Base-by-base conservation (phyloP, 495 filamentous ascomycete species). In the Tetracladium marchalianum region DNA sequence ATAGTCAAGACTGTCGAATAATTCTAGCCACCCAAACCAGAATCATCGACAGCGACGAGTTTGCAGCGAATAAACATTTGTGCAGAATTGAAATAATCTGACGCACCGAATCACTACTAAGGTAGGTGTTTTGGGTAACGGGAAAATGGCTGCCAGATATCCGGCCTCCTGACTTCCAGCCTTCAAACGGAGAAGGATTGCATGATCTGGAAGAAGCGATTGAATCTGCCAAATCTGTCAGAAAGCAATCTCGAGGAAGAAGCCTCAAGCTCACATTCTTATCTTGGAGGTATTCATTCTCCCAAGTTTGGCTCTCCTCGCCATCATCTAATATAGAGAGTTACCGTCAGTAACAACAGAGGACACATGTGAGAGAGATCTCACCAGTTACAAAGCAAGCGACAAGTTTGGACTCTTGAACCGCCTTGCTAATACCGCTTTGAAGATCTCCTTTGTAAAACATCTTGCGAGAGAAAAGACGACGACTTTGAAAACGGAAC, bases 381-480 rank as follows among this genome's bases (percentile, higher is more conserved):
- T 43, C 59, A 75, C 73, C 70, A 50, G 75, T 72, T 35, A 74
- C 66, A 64, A 90, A 86, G 59, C 84, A 87, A 38, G 74, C 72
- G 5, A 90, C 77, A 11, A 74, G 62, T 53, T 82, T 82, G 19
- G 61, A 56, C 57, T 86, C 66, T 41, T 76, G 73, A 10, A 96
- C 65, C 15, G 92, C 87, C 17, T 73, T 62, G 6, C 73, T 67
- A 54, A 97, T 90, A 39, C 86, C 90, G 42, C 80, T 77, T 55
- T 90, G 80, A 6, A 95, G 64, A 48, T 73, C 77, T 16, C 90
- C 90, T 41, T 80, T 46, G 56, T 82, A 92, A 64, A 96, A 97
- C 73, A 90, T 83, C 5, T 35, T 67, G 53, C 24, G n/a, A 11
- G 37, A 19, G 41, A 18, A 19, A 27, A 27, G 7, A 27, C 7